phyloP scores from a whole-genome alignment of 352 stramenopile genomes.

The Globisporangium cystogenes region DNA sequence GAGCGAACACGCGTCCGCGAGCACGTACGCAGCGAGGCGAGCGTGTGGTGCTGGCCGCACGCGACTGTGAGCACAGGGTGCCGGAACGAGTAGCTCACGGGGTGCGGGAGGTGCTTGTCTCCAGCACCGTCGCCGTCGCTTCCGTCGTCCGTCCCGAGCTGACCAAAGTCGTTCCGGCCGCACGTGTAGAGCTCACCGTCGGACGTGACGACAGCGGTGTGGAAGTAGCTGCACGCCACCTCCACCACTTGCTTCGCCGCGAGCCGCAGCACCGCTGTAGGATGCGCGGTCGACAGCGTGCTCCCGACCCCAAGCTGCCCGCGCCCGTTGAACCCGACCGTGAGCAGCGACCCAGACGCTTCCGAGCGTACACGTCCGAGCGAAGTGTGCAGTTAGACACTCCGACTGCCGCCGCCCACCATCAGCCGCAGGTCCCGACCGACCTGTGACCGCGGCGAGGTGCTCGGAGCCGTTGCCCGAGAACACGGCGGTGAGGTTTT shows the following conservation, averaged over 20 bases:
- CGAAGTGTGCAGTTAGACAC: neutral
- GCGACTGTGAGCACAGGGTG: conserved; percentile 63
- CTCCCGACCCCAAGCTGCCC: conserved; percentile 86
- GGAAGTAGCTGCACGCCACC: conserved; percentile 91
- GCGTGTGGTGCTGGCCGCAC: conserved; percentile 89
- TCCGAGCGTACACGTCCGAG: conserved; percentile 25
- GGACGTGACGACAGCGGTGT: conserved; percentile 79
- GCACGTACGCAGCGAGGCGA: conserved; percentile 47
- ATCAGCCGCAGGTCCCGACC: too few relatives aligned
- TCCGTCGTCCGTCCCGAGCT: conserved; percentile 51
- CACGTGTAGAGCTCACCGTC: conserved; percentile 83
- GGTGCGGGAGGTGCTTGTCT: conserved; percentile 61
- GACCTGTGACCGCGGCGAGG: conserved; percentile 75
- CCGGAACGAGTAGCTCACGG: conserved; percentile 42
- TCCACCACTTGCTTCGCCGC: conserved; percentile 52
- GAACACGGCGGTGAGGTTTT: conserved; percentile 70
- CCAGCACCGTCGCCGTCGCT: conserved; percentile 5
- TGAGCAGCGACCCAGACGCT: conserved; percentile 77
- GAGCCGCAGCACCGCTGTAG: conserved; percentile 39
- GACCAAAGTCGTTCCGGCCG: conserved; percentile 91
- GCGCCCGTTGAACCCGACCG: conserved; percentile 90
- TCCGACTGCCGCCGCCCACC: too few relatives aligned
- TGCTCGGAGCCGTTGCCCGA: conserved; percentile 93
- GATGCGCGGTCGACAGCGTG: conserved; percentile 53
- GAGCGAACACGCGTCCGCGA: neutral